These are phyloP conservation scores for Cubamyces lactineus DNA, from an alignment of 768 basidiomycete genomes.

Conservation along the genomic window DNA sequence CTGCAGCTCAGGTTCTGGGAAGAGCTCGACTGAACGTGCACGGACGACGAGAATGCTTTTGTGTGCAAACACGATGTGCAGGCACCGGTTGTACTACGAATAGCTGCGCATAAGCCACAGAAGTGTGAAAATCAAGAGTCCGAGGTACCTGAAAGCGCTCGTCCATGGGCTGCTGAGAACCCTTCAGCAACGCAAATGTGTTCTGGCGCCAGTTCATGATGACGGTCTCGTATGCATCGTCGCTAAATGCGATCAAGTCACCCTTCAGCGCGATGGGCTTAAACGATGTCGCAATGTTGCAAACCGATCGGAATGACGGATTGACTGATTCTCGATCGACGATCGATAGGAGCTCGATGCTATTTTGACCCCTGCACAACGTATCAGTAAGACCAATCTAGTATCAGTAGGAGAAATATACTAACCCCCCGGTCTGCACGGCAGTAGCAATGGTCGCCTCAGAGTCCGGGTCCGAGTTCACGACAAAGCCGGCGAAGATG, in stretches of 20 bases:
- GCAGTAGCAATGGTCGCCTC: conserved; percentile 56
- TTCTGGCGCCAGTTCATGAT: conserved; percentile 58
- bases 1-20: conserved; percentile 48
- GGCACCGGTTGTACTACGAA: conserved; percentile 50
- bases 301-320: conserved; percentile 15
- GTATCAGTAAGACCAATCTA: background rate
- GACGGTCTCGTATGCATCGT: conserved; percentile 53
- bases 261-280: conserved; percentile 54
- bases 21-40: conserved; percentile 60
- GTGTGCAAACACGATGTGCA: conserved; percentile 54
- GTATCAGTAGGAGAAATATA: background rate
- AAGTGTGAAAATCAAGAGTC: background rate
- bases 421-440: conserved; percentile 31
- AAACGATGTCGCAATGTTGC: conserved; percentile 39
- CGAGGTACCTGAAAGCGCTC: conserved; percentile 37
- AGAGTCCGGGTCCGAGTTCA: conserved; percentile 51
- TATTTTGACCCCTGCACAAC: conserved; percentile 26
- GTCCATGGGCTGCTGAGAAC: conserved; percentile 36
- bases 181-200: conserved; percentile 50
- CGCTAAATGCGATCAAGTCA: conserved; percentile 56
- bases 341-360: conserved; percentile 39
- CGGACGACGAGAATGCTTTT: conserved; percentile 58
- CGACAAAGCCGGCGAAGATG: conserved; percentile 52
- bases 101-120: background rate
- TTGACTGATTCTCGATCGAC: background rate